These are phyloP conservation scores for Isoetes taiwanensis DNA, from an alignment of 75 land plant species.

Conservation along the genomic window DNA sequence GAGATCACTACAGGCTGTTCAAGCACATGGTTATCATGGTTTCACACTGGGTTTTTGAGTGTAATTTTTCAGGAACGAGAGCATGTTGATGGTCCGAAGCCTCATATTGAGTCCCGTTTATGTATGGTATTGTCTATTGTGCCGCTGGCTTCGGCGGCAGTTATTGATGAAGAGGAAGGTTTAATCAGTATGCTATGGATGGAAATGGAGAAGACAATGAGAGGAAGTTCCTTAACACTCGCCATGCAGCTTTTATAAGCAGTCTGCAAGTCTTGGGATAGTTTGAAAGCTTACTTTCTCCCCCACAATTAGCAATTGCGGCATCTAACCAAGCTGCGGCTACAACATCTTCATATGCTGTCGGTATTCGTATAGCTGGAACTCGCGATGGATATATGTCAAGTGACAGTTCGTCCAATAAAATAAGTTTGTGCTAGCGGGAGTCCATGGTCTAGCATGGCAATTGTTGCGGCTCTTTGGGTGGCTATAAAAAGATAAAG, in stretches of 20 bases:
- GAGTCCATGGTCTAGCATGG: too few species aligned
- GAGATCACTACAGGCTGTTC: conserved; percentile 57
- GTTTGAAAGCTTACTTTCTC: conserved; percentile 55
- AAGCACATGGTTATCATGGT: too few species aligned
- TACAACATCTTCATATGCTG: conserved; percentile 45
- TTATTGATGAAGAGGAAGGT: conserved; percentile 80
- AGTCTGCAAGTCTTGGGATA: conserved; percentile 68
- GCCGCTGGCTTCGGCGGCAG: conserved; percentile 44
- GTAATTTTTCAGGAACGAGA: conserved; percentile 63
- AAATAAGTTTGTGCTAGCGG: too few species aligned
- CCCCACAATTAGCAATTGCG: conserved; percentile 47
- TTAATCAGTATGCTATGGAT: too few species aligned
- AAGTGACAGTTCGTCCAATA: too few species aligned
- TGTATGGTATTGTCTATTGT: conserved; percentile 60
- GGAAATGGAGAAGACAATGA: conserved; percentile 51
- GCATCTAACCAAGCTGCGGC: conserved; percentile 77
- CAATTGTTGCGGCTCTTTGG: too few species aligned
- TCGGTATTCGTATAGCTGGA: conserved; percentile 32
- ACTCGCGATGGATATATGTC: conserved; percentile 33
- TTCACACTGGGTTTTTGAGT: background rate
- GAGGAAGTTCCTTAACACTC: conserved; percentile 22
- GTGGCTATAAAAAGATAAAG: too few species aligned
- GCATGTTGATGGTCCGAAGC: conserved; percentile 65
- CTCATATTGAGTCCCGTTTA: conserved; percentile 66
- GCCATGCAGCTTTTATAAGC: conserved; percentile 55